Evolutionary conservation across 176 grass and related monocot species (phyloP).

Genomic region (Zea luxurians): DNA sequence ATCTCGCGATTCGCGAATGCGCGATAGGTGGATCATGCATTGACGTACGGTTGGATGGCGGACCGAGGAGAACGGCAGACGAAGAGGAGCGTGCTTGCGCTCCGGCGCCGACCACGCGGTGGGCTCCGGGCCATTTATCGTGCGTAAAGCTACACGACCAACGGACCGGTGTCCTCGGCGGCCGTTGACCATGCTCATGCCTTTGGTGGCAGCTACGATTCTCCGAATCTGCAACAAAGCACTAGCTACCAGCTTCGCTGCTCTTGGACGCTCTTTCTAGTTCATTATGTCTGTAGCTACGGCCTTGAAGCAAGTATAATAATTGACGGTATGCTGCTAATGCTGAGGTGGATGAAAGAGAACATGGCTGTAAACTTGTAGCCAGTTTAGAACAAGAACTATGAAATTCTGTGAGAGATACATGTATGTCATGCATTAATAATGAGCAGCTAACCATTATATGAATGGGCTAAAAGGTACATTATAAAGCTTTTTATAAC

Average conservation of each 20-base stretch:
- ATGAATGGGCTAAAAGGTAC: too few relatives aligned
- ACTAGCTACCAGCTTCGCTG: constrained; percentile 33
- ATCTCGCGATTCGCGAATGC: background rate
- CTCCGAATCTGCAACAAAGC: constrained; percentile 11
- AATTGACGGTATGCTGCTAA: too few relatives aligned
- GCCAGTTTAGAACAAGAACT: too few relatives aligned
- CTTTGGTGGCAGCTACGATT: constrained; percentile 15
- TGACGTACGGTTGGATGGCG: background rate
- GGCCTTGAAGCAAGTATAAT: too few relatives aligned
- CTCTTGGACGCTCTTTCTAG: background rate
- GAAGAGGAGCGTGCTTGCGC: constrained; percentile 22
- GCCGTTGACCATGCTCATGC: constrained; percentile 49
- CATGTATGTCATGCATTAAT: too few relatives aligned
- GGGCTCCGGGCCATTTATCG: constrained; percentile 36
- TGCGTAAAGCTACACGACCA: constrained; percentile 35
- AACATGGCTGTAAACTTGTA: too few relatives aligned
- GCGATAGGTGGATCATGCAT: constrained; percentile 13
- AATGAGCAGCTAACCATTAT: too few relatives aligned
- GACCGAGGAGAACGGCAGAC: background rate
- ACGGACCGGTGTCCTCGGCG: constrained; percentile 44
- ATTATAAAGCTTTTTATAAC: too few relatives aligned
- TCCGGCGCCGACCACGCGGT: constrained; percentile 29
- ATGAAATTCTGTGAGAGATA: too few relatives aligned
- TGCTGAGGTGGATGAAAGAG: too few relatives aligned
- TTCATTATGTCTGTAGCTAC: background rate